Evolutionary conservation across 1,284 basidiomycete species (phyloP).

Genomic region (Boletus sp.): DNA sequence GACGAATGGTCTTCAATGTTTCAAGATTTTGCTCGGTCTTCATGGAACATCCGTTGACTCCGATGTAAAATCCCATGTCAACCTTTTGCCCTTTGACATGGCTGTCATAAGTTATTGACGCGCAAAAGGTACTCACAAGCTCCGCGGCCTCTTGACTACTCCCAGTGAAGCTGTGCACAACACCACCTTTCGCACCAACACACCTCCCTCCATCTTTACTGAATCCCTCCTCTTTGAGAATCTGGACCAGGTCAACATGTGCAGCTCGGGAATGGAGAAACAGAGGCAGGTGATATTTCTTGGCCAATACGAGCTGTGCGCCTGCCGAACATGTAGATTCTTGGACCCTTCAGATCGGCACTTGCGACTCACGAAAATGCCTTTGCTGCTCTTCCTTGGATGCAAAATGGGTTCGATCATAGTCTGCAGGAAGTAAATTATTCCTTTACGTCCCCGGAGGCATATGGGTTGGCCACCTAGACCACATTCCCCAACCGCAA

Average conservation of each 20-base stretch:
- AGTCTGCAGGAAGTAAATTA: constrained; percentile 49
- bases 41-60: constrained; percentile 81
- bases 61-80: constrained; percentile 59
- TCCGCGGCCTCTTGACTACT: constrained; percentile 63
- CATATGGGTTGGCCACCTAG: constrained; percentile 49
- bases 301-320: constrained; percentile 66
- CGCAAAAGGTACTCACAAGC: constrained; percentile 45
- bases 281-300: constrained; percentile 71
- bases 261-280: constrained; percentile 84
- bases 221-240: constrained; percentile 65
- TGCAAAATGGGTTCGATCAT: constrained; percentile 78
- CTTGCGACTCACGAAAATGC: constrained; percentile 54
- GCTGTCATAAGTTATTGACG: not conserved
- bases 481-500: constrained; percentile 86
- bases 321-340: constrained; percentile 30
- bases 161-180: constrained; percentile 88
- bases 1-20: constrained; percentile 56
- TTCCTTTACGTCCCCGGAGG: not conserved
- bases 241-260: constrained; percentile 67
- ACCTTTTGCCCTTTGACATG: constrained; percentile 38
- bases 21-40: constrained; percentile 75
- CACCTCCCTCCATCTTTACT: constrained; percentile 52
- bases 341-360: not conserved
- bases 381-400: constrained; percentile 58
- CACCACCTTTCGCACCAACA: constrained; percentile 62